phyloP scores from a whole-genome alignment of 805 yeast genomes.

The Scheffersomyces amazonensis region DNA sequence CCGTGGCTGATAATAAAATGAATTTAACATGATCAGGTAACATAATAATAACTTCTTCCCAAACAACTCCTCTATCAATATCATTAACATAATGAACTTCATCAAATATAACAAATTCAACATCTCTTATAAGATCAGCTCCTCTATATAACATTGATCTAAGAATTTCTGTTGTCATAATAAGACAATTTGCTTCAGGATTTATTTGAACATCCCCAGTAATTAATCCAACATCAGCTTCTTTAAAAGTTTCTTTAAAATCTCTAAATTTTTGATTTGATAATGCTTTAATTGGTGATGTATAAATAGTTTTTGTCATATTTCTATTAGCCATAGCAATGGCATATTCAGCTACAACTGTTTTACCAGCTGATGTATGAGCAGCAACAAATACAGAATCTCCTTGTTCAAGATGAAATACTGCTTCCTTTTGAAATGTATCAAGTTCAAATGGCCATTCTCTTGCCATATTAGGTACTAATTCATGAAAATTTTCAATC shows the following conservation, averaged over 20 bases:
- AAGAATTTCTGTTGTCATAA: slow-evolving; percentile 96
- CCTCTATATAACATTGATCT: slow-evolving; percentile 96
- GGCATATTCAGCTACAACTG: slow-evolving; percentile 97
- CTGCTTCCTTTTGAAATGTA: slow-evolving; percentile 94
- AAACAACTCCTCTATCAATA: slow-evolving; percentile 95
- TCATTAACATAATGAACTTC: slow-evolving; percentile 98
- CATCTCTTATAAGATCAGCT: slow-evolving; percentile 94
- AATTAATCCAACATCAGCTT: slow-evolving; percentile 85
- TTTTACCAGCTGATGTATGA: slow-evolving; percentile 97
- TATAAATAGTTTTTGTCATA: slow-evolving; percentile 95
- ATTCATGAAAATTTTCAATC: slow-evolving; percentile 78
- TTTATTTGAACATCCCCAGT: slow-evolving; percentile 98
- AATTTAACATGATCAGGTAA: slow-evolving; percentile 94
- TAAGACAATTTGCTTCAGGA: slow-evolving; percentile 92
- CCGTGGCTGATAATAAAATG: slow-evolving; percentile 91
- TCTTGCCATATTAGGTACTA: slow-evolving; percentile 91
- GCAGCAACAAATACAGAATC: slow-evolving; percentile 99
- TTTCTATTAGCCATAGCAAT: slow-evolving; percentile 94
- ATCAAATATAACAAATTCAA: slow-evolving; percentile 95
- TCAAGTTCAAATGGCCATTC: slow-evolving; percentile 95
- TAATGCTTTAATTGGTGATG: slow-evolving; percentile 91
- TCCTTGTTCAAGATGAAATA: slow-evolving; percentile 93
- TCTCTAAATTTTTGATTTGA: slow-evolving; percentile 90
- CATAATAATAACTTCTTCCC: slow-evolving; percentile 99
- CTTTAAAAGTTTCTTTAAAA: slow-evolving; percentile 74